phyloP scores from a whole-genome alignment of 1,139 yeast species.

The Sugiyamaella grinbergsii region DNA sequence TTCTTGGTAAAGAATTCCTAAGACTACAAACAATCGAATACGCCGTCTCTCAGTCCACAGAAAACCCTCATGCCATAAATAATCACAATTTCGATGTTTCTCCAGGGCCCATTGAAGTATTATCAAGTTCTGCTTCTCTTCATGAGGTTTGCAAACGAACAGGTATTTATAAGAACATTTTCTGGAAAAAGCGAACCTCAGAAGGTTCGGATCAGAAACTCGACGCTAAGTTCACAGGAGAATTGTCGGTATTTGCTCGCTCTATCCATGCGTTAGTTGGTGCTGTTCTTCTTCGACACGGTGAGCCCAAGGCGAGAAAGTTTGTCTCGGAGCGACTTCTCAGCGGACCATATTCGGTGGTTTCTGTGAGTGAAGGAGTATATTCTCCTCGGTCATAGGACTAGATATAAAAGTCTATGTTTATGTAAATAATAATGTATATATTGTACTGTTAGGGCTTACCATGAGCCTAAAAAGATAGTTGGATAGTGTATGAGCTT shows the following conservation, averaged over 20 bases:
- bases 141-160: conserved; percentile 48
- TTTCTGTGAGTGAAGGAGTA: conserved; percentile 24
- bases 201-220: conserved; percentile 16
- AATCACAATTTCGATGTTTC: conserved; percentile 59
- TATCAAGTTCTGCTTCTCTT: conserved; percentile 40
- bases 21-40: conserved; percentile 60
- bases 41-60: conserved; percentile 45
- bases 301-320: conserved; percentile 46
- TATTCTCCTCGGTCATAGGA: conserved; percentile 17
- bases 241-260: conserved; percentile 58
- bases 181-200: conserved; percentile 57
- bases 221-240: conserved; percentile 25
- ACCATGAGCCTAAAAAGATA: no score
- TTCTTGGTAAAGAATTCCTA: conserved; percentile 74
- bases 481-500: no score
- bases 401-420: background rate
- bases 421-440: conserved; percentile 15
- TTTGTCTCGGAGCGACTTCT: conserved; percentile 41
- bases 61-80: conserved; percentile 49
- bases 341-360: conserved; percentile 31
- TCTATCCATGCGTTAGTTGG: conserved; percentile 78
- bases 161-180: conserved; percentile 52
- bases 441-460: no score
- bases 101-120: conserved; percentile 36
- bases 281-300: conserved; percentile 71